phyloP scores from a whole-genome alignment of 768 basidiomycete species.

The Suillus weaverae region DNA sequence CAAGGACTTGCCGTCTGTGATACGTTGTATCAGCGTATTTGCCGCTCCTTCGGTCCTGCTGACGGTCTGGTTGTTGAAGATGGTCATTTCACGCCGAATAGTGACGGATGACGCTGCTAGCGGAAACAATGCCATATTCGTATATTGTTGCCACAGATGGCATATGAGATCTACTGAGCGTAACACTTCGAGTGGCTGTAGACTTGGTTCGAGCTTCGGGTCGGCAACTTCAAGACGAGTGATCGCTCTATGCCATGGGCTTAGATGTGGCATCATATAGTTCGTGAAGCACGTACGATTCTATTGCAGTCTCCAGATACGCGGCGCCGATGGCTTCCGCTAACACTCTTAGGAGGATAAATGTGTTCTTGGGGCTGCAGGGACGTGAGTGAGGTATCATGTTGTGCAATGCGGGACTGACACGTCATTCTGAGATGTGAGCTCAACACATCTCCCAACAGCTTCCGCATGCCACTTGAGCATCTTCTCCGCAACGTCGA shows the following conservation, averaged over 20 bases:
- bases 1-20: slow-evolving; percentile 69
- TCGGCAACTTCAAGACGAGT: slow-evolving; percentile 73
- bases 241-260: slow-evolving; percentile 51
- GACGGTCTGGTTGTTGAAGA: slow-evolving; percentile 87
- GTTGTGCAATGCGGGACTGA: slow-evolving; percentile 39
- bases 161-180: slow-evolving; percentile 81
- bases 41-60: slow-evolving; percentile 82
- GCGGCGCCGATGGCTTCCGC: slow-evolving; percentile 80
- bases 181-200: slow-evolving; percentile 66
- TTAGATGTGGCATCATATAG: slow-evolving; percentile 3
- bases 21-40: slow-evolving; percentile 75
- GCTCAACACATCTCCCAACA: slow-evolving; percentile 89
- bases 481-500: slow-evolving; percentile 85
- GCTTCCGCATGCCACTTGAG: slow-evolving; percentile 98
- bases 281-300: slow-evolving; percentile 64
- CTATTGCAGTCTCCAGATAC: slow-evolving; percentile 89
- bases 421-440: slow-evolving; percentile 83
- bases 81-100: slow-evolving; percentile 86
- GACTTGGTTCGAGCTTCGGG: slow-evolving; percentile 74
- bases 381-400: slow-evolving; percentile 9
- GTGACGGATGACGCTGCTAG: slow-evolving; percentile 85
- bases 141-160: slow-evolving; percentile 97
- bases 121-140: slow-evolving; percentile 86
- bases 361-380: slow-evolving; percentile 82
- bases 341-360: slow-evolving; percentile 78